Base-by-base conservation (phyloP, 768 basidiomycete species). In the Dendrothele bispora region DNA sequence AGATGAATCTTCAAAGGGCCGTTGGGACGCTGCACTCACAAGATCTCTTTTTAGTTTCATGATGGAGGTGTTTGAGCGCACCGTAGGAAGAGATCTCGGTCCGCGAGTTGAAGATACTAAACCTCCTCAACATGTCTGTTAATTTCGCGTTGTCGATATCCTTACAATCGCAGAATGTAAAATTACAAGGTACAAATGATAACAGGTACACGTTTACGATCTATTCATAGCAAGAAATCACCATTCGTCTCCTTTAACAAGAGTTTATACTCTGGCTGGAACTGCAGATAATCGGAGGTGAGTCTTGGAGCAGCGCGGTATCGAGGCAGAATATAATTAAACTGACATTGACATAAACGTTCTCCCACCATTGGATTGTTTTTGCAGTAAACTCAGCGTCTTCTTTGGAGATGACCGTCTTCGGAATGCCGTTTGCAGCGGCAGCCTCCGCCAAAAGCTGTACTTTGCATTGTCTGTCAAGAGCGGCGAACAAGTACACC, bases 11-110 rank as follows among this genome's bases (percentile, higher is more conserved):
- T 91, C 88, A 25, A 98, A 97, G 64, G 95, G 92, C 2, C 80
- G 95, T 45, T 98, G 93, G 93, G 95, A 98, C 59, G 92, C 93
- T 7, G 94, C 94, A 0, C 70, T 98, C 43, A 92, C 90, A 0
- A 75, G 80, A 41, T 85, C 84, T 18, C 62, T 93, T 26, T 94
- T 94, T 62, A 69, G 70, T 1, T 89, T 86, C 65, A 88, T 97
- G 91, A 75, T 98, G 77, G 95, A 98, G 61, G 82, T 95, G 8
- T 98, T 98, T 55, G 91, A 89, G 53, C 78, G 95, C 55, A 93
- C 89, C 0, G 80, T 92, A 5, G 91, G 80, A 2, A 73, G 92
- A 42, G 93, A 98, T 53, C 70, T 98, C 6, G 95, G 95, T 0
- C 84, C 87, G 7, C 75, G 70, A 32, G 70, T 72, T 0, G 70